A percentile compares a stretch with the other conserved stretches of the same genome.
These are phyloP conservation scores for Blastobotrys niveus DNA, from an alignment of 1,139 yeast genomes.

Conservation along the genomic window DNA sequence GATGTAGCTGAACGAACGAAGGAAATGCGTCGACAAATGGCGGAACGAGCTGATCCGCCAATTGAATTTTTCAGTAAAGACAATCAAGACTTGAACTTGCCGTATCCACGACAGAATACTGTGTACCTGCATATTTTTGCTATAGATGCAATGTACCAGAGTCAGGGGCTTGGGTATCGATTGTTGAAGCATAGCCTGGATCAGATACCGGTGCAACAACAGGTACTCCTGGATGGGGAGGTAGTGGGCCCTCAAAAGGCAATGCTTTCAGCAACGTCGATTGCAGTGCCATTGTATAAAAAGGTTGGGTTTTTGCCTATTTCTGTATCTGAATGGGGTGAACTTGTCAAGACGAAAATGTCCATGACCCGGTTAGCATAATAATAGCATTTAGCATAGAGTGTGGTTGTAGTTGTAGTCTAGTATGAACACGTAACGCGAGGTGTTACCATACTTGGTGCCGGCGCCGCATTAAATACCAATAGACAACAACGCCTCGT, in stretches of 20 bases:
- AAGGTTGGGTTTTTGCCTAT: conserved; percentile 16
- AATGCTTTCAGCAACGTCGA: conserved; percentile 15
- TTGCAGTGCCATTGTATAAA: conserved; percentile 15
- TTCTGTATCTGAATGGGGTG: background rate
- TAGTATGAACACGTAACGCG: too few species aligned
- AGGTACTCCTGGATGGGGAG: conserved; percentile 8
- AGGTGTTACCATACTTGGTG: too few species aligned
- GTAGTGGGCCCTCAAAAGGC: conserved; percentile 19
- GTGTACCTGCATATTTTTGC: conserved; percentile 1
- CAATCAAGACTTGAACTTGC: background rate
- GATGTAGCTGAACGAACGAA: too few species aligned
- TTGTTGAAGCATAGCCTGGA: background rate
- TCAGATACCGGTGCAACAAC: background rate
- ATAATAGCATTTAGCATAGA: too few species aligned
- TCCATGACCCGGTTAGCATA: background rate
- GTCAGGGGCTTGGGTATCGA: background rate
- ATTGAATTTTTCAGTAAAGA: background rate
- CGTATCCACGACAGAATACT: background rate
- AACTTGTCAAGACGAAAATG: background rate
- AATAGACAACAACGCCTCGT: too few species aligned
- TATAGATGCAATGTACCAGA: conserved; percentile 2
- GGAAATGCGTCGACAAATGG: too few species aligned
- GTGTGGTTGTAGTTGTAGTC: too few species aligned
- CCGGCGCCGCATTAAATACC: too few species aligned
- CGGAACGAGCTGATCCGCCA: too few species aligned